Base-by-base conservation (phyloP, 2,329 filamentous ascomycete genomes). In the Sclerotinia trifoliorum region DNA sequence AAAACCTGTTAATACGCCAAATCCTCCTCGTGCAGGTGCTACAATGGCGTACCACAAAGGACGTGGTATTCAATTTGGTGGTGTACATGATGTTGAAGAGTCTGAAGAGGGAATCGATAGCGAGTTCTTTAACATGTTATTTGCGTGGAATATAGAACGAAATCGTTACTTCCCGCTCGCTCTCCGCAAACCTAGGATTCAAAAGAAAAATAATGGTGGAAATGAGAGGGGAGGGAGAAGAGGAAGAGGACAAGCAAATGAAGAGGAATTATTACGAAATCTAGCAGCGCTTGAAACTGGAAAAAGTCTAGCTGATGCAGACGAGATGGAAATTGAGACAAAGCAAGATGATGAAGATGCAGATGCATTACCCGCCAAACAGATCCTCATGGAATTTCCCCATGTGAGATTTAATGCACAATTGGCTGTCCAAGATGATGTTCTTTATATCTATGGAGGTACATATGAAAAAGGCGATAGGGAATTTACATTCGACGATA, bases 41-140 rank as follows among this genome's bases (percentile, higher is more conserved):
- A 98, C 94, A 2, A 98, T 98, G 94, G 88, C 93, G 0, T 92
- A 90, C 78, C 95, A 99, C 80, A 95, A 94, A 79, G 94, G 94
- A 0, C 88, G 95, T 70, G 95, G 95, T 0, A 94, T 99, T 68
- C 81, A 93, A 75, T 98, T 98, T 77, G 95, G 95, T 56, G 95
- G 95, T 65, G 95, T 99, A 5, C 93, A 97, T 75, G 94, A 97
- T 74, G 90, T 96, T 0, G 93, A 96, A 78, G 86, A 94, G 77
- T 94, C 87, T 72, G 94, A 97, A 77, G 95, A 99, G 78, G 93
- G 92, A 4, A 96, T 99, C 73, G 94, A 99, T 66, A 96, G 92
- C 77, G 94, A 97, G 78, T 99, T 99, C 80, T 99, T 98, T 82
- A 94, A 97, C 75, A 86, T 89, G 67, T 80, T 98, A 32, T 96